Evolutionary conservation across 2,329 filamentous ascomycete species (phyloP), one percentile per base, ranked within the genome.

Genomic region (Albifimbria verrucaria): DNA sequence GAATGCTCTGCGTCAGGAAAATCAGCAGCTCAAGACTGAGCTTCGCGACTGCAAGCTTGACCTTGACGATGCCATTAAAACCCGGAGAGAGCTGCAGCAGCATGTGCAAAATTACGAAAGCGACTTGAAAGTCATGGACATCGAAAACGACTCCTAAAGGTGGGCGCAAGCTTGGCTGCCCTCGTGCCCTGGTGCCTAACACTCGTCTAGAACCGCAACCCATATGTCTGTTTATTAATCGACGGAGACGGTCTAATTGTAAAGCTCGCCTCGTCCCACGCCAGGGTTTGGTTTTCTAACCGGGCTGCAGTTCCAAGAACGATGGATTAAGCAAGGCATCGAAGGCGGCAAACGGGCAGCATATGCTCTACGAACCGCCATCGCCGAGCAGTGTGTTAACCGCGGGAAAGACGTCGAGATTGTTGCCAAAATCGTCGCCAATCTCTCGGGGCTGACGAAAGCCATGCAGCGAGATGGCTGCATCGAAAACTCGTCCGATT

Each of bases 201-300:
- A 53, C 62, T 65, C 57, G 64, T 44, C 18, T 32, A 83, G 78
- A 77, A 73, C 54, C 73, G 70, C 48, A 85, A 85, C 66, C 75
- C 79, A 41, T 87, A 87, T 65, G 73, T 86, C 61, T 67, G 82
- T 57, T 76, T 85, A 39, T 64, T 86, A 58, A 79, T 88, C 59
- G 85, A 87, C 64, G 85, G 83, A 36, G 79, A 88, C 65, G 81
- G 82, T 44, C 74, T 86, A 54, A 71, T 86, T 65, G 83, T 86
- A 60, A 51, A 63, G 62, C 49, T 21, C 21, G 36, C 49, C 43
- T 52, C 42, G 50, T 21, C 48, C 36, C 25, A 9, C 43, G 18
- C 18, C 15, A 28, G 12, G 2, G 24, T 18, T 17, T 17, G 20
- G 41, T 18, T 47, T 12, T 26, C 46, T 22, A 17, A 43, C 7